phyloP scores from a whole-genome alignment of 768 basidiomycete species.

The Tylopilus rubrobrunneus region DNA sequence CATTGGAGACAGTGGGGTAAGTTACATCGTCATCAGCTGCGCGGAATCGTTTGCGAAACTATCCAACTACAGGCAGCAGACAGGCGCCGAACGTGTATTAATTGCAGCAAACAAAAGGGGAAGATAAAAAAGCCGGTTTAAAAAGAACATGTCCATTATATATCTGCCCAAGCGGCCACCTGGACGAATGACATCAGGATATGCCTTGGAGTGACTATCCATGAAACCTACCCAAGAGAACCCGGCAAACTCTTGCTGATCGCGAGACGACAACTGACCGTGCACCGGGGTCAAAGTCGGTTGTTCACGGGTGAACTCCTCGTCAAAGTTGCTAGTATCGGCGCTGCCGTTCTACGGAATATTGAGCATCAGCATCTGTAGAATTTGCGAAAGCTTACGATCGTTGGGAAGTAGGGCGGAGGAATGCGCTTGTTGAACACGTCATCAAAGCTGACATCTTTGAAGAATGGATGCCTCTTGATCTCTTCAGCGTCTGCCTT shows the following conservation, averaged over 20 bases:
- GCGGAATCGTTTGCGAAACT: constrained; percentile 27
- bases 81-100: constrained; percentile 25
- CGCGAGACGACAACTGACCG: constrained; percentile 81
- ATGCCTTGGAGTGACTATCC: background rate
- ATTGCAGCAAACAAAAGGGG: constrained; percentile 32
- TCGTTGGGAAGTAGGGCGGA: constrained; percentile 94
- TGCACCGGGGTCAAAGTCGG: constrained; percentile 98
- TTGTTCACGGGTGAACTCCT: constrained; percentile 95
- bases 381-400: constrained; percentile 51
- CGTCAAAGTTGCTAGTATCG: constrained; percentile 92
- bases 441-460: constrained; percentile 96
- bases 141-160: constrained; percentile 31
- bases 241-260: constrained; percentile 94
- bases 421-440: constrained; percentile 97
- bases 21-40: constrained; percentile 18
- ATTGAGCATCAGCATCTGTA: constrained; percentile 5
- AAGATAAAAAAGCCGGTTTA: constrained; percentile 24
- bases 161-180: constrained; percentile 57
- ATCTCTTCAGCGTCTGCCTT: constrained; percentile 96
- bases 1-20: constrained; percentile 10
- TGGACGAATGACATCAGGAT: background rate
- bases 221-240: constrained; percentile 79
- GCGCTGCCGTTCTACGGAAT: constrained; percentile 67
- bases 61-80: constrained; percentile 37
- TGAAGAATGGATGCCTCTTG: constrained; percentile 97